Base-by-base conservation (phyloP, 768 basidiomycete species). In the Arthromyces matolae region DNA sequence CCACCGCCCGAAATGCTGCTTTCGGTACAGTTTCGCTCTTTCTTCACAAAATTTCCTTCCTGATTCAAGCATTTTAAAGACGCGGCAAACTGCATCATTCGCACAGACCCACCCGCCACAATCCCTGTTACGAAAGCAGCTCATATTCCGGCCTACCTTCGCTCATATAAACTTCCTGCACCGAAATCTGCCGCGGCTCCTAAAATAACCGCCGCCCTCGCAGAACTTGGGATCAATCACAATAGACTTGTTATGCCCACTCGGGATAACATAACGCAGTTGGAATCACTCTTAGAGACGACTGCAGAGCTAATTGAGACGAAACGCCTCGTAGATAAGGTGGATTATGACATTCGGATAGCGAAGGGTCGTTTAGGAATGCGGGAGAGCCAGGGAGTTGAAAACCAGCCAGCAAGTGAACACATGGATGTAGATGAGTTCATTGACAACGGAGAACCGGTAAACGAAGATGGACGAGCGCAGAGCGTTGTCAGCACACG, bases 231-330 rank as follows among this genome's bases (percentile, higher is more conserved):
- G 12, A 70, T 96, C 9, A 76, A 77, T 13, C 73, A 82, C 46
- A 77, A 77, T 13, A 81, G 87, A 9, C 77, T 99, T 41, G 89
- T 95, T 51, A 97, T 98, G 93, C 96, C 96, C 14, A 97, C 96
- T 2, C 77, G 83, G 31, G 83, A 84, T 20, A 96, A 93, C 54
- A 74, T 84, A 44, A 72, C 77, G 43, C 80, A 79, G 55, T 72
- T 93, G 16, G 93, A 96, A 52, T 71, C 73, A 12, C 66, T 98
- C 13, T 59, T 94, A 36, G 83, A 85, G 4, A 81, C 86, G 3
- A 80, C 89, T 1, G 77, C 76, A 4, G 73, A 79, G 10, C 67
- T 97, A 59, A 76, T 95, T n/a, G 91, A 97, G 59, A 85, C 83
- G 54, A 98, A 97, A 75, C 85, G 89, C 56, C 71, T 82, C 10